Base-by-base conservation (phyloP, 192 early-diverging fungal genomes). In the Coemansia sp. region DNA sequence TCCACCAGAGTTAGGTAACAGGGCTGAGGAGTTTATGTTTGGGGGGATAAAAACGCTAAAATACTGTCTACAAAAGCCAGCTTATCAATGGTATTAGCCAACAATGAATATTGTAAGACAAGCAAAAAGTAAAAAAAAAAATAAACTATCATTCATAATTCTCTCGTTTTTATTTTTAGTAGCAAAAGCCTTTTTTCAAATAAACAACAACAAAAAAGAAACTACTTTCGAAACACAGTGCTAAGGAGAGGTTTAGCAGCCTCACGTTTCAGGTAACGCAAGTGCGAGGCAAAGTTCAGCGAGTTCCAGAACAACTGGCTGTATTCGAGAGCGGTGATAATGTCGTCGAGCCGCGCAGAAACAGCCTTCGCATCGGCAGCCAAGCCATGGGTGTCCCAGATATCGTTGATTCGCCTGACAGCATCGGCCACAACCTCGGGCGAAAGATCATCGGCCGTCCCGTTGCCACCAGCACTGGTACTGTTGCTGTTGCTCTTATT, bases 271-370 rank as follows among this genome's bases (percentile, higher is more conserved):
- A 80, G 62, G 48, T 80, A 72, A 16, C 49, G 67, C 16, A 82
- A 32, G 36, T 82, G 79, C 37, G 74, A 67, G 3, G 79, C 70
- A 68, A 82, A 82, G 65, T 82, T 74, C 7, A 82, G 71, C 71
- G 79, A 76, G 68, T 58, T 69, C 79, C 79, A 82, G 51, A 68
- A 77, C 32, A 77, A 56, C 71, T 82, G 79, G 43, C 71, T 62
- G 32, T 73, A 77, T 41, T 82, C 79, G n/a, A 82, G 59, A 2
- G 79, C 79, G 15, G 19, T 22, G 41, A 82, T 73, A 36, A 82
- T 74, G 32, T 65, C 68, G 39, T 77, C 79, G 42, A 82, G 61
- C 7, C 68, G 66, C 0, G 47, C 39, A 64, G 63, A 61, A n/a
- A 82, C 61, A 9, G 62, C 74, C 21, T 41, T 8, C 2, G 37